Base-by-base conservation (phyloP, 768 basidiomycete genomes). In the Hydnomerulius pinastri region DNA sequence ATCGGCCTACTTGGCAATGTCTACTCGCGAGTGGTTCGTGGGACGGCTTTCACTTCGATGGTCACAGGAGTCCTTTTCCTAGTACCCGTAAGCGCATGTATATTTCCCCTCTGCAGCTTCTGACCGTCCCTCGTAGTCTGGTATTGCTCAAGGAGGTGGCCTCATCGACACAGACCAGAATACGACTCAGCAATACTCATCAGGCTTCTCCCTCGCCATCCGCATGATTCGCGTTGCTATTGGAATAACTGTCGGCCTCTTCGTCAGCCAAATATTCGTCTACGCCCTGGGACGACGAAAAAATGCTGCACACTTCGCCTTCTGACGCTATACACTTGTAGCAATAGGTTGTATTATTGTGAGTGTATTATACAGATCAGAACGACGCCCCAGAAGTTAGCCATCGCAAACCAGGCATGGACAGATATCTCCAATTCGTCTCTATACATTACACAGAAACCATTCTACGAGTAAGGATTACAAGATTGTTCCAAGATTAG, bases 41-140 rank as follows among this genome's bases (percentile, higher is more conserved):
- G 90, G 45, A 92, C 90, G 2, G 90, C 92, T 3, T 94, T 93
- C 66, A 91, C 90, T 0, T 83, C 86, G 10, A 94, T 92, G 88
- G 87, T 92, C n/a, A 88, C 91, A 2, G 88, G 89, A n/a, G 86
- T 95, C n/a, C 69, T 92, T 41, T 92, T 93, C 68, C 74, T 93
- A 18, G 91, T 94, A 10, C 91, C 92, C 40, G 92, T 92, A 65
- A 66, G 88, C 72, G 40, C 35, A 43, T 30, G 6, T 36, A 38
- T 28, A 20, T 23, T n/a, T 43, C 17, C 39, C 9, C 48, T 44
- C 25, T 27, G 15, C 23, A 12, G 4, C 23, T 46, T 63, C 30
- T 67, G 56, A 53, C 56, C 59, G 39, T 62, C 32, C 64, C 24
- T 47, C 35, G 2, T 60, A 89, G 86, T 88, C 86, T 51, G 86